Percentiles rank a stretch among this genome's conserved stretches.
phyloP scores from a whole-genome alignment of 2,329 filamentous ascomycete species.

The Botryotinia calthae region DNA sequence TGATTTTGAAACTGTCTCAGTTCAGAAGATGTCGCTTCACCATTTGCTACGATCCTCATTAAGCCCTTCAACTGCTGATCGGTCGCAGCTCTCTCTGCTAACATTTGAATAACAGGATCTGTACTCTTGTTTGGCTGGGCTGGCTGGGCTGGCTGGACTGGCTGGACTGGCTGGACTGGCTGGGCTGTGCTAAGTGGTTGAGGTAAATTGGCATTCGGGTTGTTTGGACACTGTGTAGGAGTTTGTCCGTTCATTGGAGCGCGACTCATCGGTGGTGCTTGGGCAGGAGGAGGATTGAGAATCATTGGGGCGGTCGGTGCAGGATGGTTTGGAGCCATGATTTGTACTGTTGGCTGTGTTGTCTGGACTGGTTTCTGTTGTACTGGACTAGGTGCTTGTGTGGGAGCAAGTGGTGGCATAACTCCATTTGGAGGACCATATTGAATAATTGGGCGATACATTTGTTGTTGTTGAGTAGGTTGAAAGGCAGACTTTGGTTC shows the following conservation, averaged over 20 bases:
- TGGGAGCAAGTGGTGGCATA: constrained; percentile 55
- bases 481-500: constrained; percentile 45
- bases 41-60: constrained; percentile 80
- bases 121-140: constrained; percentile 41
- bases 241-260: background rate
- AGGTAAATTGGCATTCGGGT: constrained; percentile 11
- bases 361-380: constrained; percentile 36
- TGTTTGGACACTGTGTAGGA: background rate
- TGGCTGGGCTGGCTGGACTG: constrained; percentile 26
- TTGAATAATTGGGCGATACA: constrained; percentile 58
- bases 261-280: background rate
- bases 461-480: constrained; percentile 38
- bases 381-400: constrained; percentile 39
- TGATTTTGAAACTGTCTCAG: constrained; percentile 75
- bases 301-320: background rate
- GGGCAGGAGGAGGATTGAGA: background rate
- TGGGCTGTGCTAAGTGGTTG: constrained; percentile 13
- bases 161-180: constrained; percentile 24
- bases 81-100: constrained; percentile 72
- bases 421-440: constrained; percentile 63
- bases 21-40: constrained; percentile 68
- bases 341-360: constrained; percentile 23
- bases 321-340: constrained; percentile 24
- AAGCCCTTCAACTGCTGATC: constrained; percentile 69
- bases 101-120: constrained; percentile 79